A percentile compares a stretch with the other conserved stretches of the same genome.
Evolutionary conservation across 2,329 filamentous ascomycete species (phyloP).

Genomic region (Fusarium caatingaense): DNA sequence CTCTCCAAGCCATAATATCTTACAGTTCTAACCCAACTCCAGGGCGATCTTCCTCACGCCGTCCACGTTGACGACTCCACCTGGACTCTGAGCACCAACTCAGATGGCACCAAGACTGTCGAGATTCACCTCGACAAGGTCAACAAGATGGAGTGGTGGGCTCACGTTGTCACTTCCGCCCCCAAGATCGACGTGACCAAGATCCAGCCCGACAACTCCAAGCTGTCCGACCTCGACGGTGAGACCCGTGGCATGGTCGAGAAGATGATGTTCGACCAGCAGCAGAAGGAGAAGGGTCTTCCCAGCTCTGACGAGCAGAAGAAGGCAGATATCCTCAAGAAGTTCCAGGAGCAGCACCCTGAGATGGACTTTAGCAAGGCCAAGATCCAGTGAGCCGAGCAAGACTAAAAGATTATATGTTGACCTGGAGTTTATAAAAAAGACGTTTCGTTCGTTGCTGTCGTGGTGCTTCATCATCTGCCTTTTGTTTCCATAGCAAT

Average conservation of each 20-base stretch:
- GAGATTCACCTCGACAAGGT: conserved; percentile 92
- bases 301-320: conserved; percentile 94
- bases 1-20: background rate
- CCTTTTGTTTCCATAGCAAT: conserved; percentile 63
- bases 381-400: conserved; percentile 65
- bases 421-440: conserved; percentile 7
- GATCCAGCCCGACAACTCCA: conserved; percentile 93
- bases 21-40: conserved; percentile 14
- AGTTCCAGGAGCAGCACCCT: conserved; percentile 85
- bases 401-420: conserved; percentile 17
- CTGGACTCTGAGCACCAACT: conserved; percentile 84
- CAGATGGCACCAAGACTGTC: conserved; percentile 75
- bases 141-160: conserved; percentile 99
- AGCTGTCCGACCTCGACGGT: conserved; percentile 91
- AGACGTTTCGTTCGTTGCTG: conserved; percentile 13
- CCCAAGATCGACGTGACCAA: conserved; percentile 95
- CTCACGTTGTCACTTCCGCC: conserved; percentile 86
- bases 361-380: conserved; percentile 80
- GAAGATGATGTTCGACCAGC: conserved; percentile 99
- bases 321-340: conserved; percentile 91
- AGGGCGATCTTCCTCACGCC: conserved; percentile 87
- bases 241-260: conserved; percentile 97
- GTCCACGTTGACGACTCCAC: conserved; percentile 89
- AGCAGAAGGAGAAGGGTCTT: conserved; percentile 92
- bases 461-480: conserved; percentile 23